These are phyloP conservation scores for Ascochyta koolunga DNA, from an alignment of 2,329 filamentous ascomycete species.

Conservation along the genomic window DNA sequence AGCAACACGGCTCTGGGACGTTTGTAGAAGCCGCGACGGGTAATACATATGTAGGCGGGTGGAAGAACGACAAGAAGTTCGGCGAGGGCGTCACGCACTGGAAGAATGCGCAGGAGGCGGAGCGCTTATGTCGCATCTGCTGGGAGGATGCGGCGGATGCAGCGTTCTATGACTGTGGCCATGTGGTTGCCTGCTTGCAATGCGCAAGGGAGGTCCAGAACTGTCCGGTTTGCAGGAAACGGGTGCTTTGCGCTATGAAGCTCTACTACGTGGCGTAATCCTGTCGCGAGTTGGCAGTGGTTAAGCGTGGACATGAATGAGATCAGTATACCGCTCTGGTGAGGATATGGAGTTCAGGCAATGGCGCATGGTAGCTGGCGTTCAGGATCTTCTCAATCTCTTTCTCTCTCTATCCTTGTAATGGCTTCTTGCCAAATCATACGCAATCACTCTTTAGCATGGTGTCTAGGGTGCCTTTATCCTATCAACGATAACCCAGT, in stretches of 20 bases:
- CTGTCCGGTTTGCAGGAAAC: slow-evolving; percentile 67
- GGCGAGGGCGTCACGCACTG: slow-evolving; percentile 68
- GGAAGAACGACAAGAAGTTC: slow-evolving; percentile 64
- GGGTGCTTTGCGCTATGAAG: slow-evolving; percentile 63
- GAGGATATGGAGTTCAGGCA: neutral
- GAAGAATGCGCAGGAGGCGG: slow-evolving; percentile 66
- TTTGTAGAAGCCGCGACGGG: slow-evolving; percentile 62
- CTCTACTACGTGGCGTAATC: slow-evolving; percentile 54
- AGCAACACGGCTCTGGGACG: slow-evolving; percentile 64
- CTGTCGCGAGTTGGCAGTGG: too few species aligned
- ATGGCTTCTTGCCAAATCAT: neutral
- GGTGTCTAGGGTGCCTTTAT: slow-evolving; percentile 5
- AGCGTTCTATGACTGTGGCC: slow-evolving; percentile 68
- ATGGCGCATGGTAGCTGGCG: neutral
- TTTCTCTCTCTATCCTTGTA: neutral
- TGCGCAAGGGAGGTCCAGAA: slow-evolving; percentile 64
- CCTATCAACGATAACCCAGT: too few species aligned
- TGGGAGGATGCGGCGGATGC: slow-evolving; percentile 65
- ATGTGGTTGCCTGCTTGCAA: slow-evolving; percentile 65
- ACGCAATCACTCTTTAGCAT: slow-evolving; percentile 1
- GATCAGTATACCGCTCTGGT: too few species aligned
- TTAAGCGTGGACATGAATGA: neutral
- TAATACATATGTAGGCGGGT: slow-evolving; percentile 67
- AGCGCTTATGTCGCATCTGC: slow-evolving; percentile 66
- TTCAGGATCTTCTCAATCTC: neutral